phyloP scores from a whole-genome alignment of 208 protist species.

The Crithidia fasciculata region DNA sequence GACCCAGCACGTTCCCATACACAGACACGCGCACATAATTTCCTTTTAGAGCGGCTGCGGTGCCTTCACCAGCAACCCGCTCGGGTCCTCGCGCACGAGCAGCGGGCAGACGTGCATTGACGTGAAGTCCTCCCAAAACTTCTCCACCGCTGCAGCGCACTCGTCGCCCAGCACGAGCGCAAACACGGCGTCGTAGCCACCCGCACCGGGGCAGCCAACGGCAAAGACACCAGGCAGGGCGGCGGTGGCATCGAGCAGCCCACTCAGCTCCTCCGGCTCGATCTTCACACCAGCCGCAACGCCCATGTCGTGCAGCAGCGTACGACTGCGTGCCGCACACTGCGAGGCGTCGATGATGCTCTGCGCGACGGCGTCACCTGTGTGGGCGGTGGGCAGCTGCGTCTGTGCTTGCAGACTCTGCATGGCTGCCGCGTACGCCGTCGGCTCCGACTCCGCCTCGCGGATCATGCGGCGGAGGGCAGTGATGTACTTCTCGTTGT shows the following conservation, averaged over 20 bases:
- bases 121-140: slow-evolving; percentile 76
- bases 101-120: slow-evolving; percentile 78
- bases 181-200: slow-evolving; percentile 95
- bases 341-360: slow-evolving; percentile 50
- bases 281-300: slow-evolving; percentile 77
- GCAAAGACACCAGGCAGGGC: slow-evolving; percentile 90
- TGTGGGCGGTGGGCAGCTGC: background rate
- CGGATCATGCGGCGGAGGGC: slow-evolving; percentile 50
- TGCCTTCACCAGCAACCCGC: slow-evolving; percentile 56
- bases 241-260: slow-evolving; percentile 84
- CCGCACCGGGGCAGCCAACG: slow-evolving; percentile 93
- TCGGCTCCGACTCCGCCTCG: slow-evolving; percentile 20
- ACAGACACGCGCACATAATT: too few relatives aligned
- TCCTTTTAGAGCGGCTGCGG: background rate
- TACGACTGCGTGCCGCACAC: slow-evolving; percentile 50
- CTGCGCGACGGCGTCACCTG: slow-evolving; percentile 30
- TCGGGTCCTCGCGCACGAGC: slow-evolving; percentile 78
- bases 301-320: slow-evolving; percentile 82
- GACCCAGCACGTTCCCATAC: too few relatives aligned
- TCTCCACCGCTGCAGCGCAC: slow-evolving; percentile 57
- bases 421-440: slow-evolving; percentile 38
- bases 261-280: slow-evolving; percentile 87
- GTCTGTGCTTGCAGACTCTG: slow-evolving; percentile 22
- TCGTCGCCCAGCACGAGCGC: slow-evolving; percentile 82
- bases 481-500: slow-evolving; percentile 78